Evolutionary conservation across 495 filamentous ascomycete species (phyloP).

Genomic region (Trichoderma parareesei): DNA sequence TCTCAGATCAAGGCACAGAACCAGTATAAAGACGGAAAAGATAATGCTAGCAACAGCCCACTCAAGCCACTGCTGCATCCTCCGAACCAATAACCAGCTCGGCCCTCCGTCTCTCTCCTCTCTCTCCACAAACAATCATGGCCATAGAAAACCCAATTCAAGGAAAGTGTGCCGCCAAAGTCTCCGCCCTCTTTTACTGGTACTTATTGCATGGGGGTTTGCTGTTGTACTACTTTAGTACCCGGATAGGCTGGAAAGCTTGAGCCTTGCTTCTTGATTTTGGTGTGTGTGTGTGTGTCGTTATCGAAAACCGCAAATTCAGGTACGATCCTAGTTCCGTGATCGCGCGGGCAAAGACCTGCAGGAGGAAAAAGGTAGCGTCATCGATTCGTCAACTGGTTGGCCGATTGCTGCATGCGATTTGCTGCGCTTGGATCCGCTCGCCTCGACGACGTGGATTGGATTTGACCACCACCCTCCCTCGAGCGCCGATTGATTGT

Average conservation of each 20-base stretch:
- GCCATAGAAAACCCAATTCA: neutral
- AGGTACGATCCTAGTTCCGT: neutral
- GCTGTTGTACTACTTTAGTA: neutral
- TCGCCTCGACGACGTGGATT: neutral
- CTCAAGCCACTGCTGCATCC: too few relatives aligned
- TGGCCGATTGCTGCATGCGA: neutral
- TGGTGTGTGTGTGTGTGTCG: neutral
- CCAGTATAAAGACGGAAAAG: too few relatives aligned
- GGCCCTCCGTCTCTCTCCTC: too few relatives aligned
- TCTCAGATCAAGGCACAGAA: too few relatives aligned
- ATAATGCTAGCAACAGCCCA: too few relatives aligned
- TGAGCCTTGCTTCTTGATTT: neutral
- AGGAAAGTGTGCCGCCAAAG: neutral
- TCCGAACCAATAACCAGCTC: too few relatives aligned
- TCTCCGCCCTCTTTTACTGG: neutral
- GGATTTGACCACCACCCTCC: too few relatives aligned
- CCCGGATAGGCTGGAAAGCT: neutral
- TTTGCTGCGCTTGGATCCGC: neutral
- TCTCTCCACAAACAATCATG: too few relatives aligned
- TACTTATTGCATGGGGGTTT: neutral
- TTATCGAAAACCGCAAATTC: neutral
- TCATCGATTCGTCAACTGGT: neutral
- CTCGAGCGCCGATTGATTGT: too few relatives aligned
- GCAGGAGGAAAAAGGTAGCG: too few relatives aligned
- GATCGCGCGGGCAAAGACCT: neutral